Percentiles rank a stretch among this genome's conserved stretches.
phyloP scores from a whole-genome alignment of 179 eudicot species.

The Pouteria campechiana region DNA sequence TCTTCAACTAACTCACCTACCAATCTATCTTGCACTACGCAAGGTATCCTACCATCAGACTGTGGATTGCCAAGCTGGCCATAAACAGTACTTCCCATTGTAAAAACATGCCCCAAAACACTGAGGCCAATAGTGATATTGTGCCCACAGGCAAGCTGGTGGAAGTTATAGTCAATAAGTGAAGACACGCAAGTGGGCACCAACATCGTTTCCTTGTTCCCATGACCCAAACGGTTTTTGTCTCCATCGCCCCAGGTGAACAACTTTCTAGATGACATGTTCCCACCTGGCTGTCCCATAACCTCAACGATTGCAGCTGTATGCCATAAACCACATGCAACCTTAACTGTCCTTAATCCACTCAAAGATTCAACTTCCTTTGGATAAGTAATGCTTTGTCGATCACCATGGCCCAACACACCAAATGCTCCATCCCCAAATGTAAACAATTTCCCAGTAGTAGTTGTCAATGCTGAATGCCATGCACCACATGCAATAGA shows the following conservation, averaged over 20 bases:
- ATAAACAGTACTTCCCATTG: slow-evolving; percentile 13
- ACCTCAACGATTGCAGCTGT: slow-evolving; percentile 24
- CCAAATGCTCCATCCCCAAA: slow-evolving; percentile 20
- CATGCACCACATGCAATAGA: slow-evolving; percentile 21
- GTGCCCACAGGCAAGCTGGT: slow-evolving; percentile 20
- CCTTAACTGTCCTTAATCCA: slow-evolving; percentile 10
- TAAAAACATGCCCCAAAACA: slow-evolving; percentile 14
- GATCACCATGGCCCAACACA: slow-evolving; percentile 16
- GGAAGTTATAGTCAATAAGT: slow-evolving; percentile 14
- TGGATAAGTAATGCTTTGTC: slow-evolving; percentile 4
- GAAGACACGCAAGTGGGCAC: slow-evolving; percentile 14
- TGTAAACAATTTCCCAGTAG: slow-evolving; percentile 14
- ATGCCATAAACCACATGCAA: slow-evolving; percentile 28
- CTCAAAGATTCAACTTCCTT: slow-evolving; percentile 12
- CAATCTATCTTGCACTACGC: slow-evolving; percentile 11
- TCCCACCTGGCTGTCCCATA: neutral
- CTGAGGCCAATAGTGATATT: slow-evolving; percentile 12
- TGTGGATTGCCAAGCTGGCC: slow-evolving; percentile 17
- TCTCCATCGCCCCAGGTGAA: slow-evolving; percentile 26
- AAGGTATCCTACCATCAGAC: slow-evolving; percentile 11
- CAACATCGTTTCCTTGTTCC: slow-evolving; percentile 8
- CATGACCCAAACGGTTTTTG: slow-evolving; percentile 15
- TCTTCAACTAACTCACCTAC: slow-evolving; percentile 17
- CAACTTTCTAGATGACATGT: slow-evolving; percentile 10
- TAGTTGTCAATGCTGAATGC: slow-evolving; percentile 23